Evolutionary conservation across 306 rosid species (phyloP).

Genomic region (Carpinus viminea): DNA sequence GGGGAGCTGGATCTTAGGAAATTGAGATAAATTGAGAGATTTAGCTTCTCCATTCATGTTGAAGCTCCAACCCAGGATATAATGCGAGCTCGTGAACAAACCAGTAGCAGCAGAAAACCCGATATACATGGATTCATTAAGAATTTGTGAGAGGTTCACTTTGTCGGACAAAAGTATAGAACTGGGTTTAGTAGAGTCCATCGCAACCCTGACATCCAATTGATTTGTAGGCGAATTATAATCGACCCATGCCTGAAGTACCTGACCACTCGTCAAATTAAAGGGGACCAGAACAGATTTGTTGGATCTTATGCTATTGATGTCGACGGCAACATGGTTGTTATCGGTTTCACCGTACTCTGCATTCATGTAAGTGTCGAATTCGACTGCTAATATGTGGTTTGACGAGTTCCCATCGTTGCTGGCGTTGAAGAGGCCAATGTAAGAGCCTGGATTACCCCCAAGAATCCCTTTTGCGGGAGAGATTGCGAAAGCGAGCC

Average conservation of each 20-base stretch:
- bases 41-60: slow-evolving; percentile 27
- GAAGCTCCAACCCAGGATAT: slow-evolving; percentile 37
- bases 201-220: slow-evolving; percentile 24
- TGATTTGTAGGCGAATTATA: slow-evolving; percentile 14
- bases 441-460: slow-evolving; percentile 22
- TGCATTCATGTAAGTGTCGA: slow-evolving; percentile 27
- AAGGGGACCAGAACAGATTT: slow-evolving; percentile 20
- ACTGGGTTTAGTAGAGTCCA: slow-evolving; percentile 21
- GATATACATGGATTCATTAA: slow-evolving; percentile 31
- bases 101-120: slow-evolving; percentile 40
- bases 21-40: slow-evolving; percentile 18
- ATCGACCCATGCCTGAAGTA: slow-evolving; percentile 36
- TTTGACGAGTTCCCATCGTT: slow-evolving; percentile 22
- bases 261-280: slow-evolving; percentile 16
- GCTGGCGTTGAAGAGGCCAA: slow-evolving; percentile 32
- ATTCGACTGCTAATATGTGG: slow-evolving; percentile 37
- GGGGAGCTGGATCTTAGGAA: slow-evolving; percentile 15
- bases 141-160: slow-evolving; percentile 28
- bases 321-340: slow-evolving; percentile 41
- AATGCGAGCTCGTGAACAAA: slow-evolving; percentile 27
- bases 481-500: slow-evolving; percentile 51
- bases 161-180: slow-evolving; percentile 16
- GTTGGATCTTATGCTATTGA: slow-evolving; percentile 31
- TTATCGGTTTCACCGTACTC: slow-evolving; percentile 28
- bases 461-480: slow-evolving; percentile 4